phyloP scores from a whole-genome alignment of 148 eudicot genomes.

The Heliamphora exappendiculata region DNA sequence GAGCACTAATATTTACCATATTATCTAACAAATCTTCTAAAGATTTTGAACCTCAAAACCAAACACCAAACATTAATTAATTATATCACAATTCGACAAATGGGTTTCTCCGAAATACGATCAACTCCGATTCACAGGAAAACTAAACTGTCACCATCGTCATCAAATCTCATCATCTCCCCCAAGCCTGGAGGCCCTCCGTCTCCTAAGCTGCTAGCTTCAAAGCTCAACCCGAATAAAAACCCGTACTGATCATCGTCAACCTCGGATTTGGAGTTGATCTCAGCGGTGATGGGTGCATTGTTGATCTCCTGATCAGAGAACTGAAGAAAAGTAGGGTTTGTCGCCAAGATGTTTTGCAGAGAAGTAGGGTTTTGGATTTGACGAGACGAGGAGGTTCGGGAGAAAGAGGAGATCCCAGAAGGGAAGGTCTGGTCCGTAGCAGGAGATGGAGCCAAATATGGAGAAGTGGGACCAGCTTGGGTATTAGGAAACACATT shows the following conservation, averaged over 20 bases:
- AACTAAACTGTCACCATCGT: slow-evolving; percentile 28
- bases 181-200: slow-evolving; percentile 25
- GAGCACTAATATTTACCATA: no score
- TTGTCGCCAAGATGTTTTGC: not conserved
- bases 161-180: slow-evolving; percentile 54
- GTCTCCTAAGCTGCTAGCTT: slow-evolving; percentile 22
- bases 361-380: slow-evolving; percentile 16
- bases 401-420: slow-evolving; percentile 20
- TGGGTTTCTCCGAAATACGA: not conserved
- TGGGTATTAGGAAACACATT: slow-evolving; percentile 20
- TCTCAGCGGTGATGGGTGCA: no score
- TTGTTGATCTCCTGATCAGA: no score
- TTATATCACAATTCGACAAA: not conserved
- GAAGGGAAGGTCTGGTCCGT: slow-evolving; percentile 11
- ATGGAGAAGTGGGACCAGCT: slow-evolving; percentile 27
- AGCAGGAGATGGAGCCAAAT: slow-evolving; percentile 20
- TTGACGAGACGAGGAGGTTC: slow-evolving; percentile 20
- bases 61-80: slow-evolving; percentile 2
- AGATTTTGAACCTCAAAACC: not conserved
- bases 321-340: slow-evolving; percentile 22
- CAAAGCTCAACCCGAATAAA: slow-evolving; percentile 45
- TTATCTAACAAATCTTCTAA: no score
- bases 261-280: no score
- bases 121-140: slow-evolving; percentile 20
- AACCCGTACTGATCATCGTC: slow-evolving; percentile 40